These are phyloP conservation scores for Chlamydomonas sp. DNA, from an alignment of 139 green algal species.

Conservation along the genomic window DNA sequence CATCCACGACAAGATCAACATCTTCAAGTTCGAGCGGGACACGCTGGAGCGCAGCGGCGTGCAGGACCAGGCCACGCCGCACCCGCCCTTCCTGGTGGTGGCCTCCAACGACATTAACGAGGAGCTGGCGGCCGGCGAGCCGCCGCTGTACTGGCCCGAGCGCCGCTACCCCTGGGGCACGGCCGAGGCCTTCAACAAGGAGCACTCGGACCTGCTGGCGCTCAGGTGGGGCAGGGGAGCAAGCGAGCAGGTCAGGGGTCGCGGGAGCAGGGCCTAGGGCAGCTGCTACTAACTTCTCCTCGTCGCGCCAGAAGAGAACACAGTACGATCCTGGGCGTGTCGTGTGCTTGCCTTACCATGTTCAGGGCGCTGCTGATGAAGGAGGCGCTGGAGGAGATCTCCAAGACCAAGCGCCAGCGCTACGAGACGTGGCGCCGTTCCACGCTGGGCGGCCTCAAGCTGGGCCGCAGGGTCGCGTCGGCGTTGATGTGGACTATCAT, in stretches of 20 bases:
- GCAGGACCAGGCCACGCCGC: constrained; percentile 47
- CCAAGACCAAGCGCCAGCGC: constrained; percentile 59
- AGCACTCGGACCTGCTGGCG: constrained; percentile 81
- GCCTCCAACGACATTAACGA: constrained; percentile 71
- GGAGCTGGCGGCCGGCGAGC: constrained; percentile 53
- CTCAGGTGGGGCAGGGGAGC: constrained; percentile 57
- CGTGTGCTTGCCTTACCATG: background rate
- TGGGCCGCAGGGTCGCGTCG: constrained; percentile 33
- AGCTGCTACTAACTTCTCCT: background rate
- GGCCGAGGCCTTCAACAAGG: constrained; percentile 80
- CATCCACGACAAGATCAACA: constrained; percentile 72
- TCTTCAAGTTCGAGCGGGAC: constrained; percentile 83
- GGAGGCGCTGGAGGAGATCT: constrained; percentile 75
- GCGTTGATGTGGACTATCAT: constrained; percentile 54
- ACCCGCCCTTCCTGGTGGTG: constrained; percentile 76
- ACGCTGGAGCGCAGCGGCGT: constrained; percentile 71
- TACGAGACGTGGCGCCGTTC: constrained; percentile 64
- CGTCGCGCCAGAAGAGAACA: too few species aligned
- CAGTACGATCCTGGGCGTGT: too few species aligned
- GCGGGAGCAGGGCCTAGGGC: background rate
- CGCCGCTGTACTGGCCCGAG: constrained; percentile 77
- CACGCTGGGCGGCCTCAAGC: constrained; percentile 39
- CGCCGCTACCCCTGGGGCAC: constrained; percentile 77
- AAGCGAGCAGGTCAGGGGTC: too few species aligned
- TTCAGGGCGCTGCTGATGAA: constrained; percentile 71